phyloP scores from a whole-genome alignment of 441 rosid species.

The Eruca vesicaria region DNA sequence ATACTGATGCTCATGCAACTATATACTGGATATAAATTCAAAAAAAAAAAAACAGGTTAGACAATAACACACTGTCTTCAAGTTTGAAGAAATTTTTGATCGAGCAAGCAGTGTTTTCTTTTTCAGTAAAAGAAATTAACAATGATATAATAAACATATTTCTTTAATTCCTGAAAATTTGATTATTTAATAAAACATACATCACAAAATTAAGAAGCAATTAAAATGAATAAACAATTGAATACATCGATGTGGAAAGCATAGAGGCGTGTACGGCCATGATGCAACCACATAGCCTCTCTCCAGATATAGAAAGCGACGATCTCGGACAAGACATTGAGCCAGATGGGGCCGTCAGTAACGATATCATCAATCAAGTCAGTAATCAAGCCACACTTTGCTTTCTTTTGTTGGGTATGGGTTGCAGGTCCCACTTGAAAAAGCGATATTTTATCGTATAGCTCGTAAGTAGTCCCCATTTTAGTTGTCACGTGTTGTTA shows the following conservation, averaged over 20 bases:
- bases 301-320: slow-evolving; percentile 15
- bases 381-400: slow-evolving; percentile 5
- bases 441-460: slow-evolving; percentile 26
- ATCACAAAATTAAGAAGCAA: background rate
- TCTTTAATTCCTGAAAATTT: too few relatives aligned
- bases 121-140: too few relatives aligned
- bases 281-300: slow-evolving; percentile 23
- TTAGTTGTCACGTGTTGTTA: slow-evolving; percentile 1
- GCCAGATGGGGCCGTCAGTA: background rate
- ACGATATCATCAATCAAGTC: background rate
- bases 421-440: slow-evolving; percentile 3
- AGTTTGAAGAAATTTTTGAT: too few relatives aligned
- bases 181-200: background rate
- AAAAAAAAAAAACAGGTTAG: too few relatives aligned
- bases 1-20: too few relatives aligned
- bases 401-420: slow-evolving; percentile 11
- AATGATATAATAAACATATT: too few relatives aligned
- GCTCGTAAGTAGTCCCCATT: slow-evolving; percentile 8
- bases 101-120: too few relatives aligned
- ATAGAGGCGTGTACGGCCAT: slow-evolving; percentile 16
- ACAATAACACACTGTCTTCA: too few relatives aligned
- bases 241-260: background rate
- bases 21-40: too few relatives aligned
- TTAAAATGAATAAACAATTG: background rate
- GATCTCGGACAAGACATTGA: slow-evolving; percentile 16